These are phyloP conservation scores for Plectosphaerella cucumerina DNA, from an alignment of 2,329 filamentous ascomycete species.

Conservation along the genomic window DNA sequence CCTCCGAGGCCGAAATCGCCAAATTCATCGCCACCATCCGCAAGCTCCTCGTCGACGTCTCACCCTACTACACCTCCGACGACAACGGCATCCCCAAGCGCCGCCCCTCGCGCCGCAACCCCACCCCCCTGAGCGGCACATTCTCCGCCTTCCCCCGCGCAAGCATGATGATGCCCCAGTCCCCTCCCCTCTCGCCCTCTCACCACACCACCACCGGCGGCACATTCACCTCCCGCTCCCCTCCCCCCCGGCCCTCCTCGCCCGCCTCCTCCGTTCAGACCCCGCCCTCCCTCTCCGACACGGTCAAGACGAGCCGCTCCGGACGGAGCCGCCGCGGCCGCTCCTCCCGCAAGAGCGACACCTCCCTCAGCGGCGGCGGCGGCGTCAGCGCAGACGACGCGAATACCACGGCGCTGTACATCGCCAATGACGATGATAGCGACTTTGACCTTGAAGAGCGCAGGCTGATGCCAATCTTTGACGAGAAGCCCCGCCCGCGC, in stretches of 20 bases:
- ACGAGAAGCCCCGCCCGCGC: conserved; percentile 26
- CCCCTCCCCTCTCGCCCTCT: conserved; percentile 9
- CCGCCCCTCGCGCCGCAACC: conserved; percentile 13
- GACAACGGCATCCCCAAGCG: conserved; percentile 9
- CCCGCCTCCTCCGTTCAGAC: conserved; percentile 17
- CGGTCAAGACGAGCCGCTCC: conserved; percentile 23
- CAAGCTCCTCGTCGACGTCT: conserved; percentile 41
- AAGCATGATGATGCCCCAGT: conserved; percentile 4
- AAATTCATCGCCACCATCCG: conserved; percentile 50
- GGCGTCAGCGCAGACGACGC: background rate
- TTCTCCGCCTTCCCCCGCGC: conserved; percentile 24
- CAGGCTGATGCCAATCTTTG: conserved; percentile 47
- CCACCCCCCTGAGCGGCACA: conserved; percentile 21
- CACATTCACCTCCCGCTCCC: background rate
- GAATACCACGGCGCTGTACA: conserved; percentile 18
- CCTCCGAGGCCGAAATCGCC: conserved; percentile 48
- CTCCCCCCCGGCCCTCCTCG: conserved; percentile 7
- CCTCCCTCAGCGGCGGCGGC: background rate
- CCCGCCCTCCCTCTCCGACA: conserved; percentile 27
- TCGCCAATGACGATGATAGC: conserved; percentile 32
- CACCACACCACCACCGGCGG: background rate
- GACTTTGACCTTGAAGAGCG: conserved; percentile 44
- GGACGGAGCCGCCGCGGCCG: conserved; percentile 24
- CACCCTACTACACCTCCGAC: conserved; percentile 41
- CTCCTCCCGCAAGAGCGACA: conserved; percentile 14